Evolutionary conservation across 2,329 filamentous ascomycete genomes (phyloP), one percentile per base, ranked within the genome.

Genomic region (Monilinia vaccinii-corymbosi): DNA sequence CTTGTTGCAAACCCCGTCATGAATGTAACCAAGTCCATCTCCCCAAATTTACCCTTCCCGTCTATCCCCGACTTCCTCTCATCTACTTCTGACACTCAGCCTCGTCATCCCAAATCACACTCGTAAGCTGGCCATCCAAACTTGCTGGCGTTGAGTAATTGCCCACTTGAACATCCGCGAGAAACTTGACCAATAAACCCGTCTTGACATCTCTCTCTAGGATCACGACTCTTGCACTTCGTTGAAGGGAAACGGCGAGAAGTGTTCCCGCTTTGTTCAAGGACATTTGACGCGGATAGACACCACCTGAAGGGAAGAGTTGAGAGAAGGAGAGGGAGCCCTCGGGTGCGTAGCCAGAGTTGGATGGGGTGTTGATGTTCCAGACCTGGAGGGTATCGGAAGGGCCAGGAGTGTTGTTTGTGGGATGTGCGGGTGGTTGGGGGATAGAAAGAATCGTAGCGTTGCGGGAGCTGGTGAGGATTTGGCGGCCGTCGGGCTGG

Each of bases 381-480:
- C 83, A 89, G 61, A 77, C 83, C 62, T 86, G 78, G 58, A 92
- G 73, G 0, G 86, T 81, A 71, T 89, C 86, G 0, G 85, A 86
- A 10, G 77, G 69, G 60, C 84, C 75, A 14, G 66, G 62, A 10
- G 76, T 77, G 63, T 66, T 73, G 69, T 79, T 75, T 65, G 67
- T 62, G 61, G 72, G 58, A 14, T 53, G 25, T 0, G 18, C 4
- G 66, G 79, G 75, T 65, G 75, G 77, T 71, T 77, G 77, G 60
- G 76, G 73, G 59, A 81, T 75, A 16, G 68, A 68, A 69, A 85
- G 80, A 25, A 78, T 73, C 48, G 75, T 76, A 69, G 87, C 86
- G 69, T 81, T 80, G 63, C 89, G 85, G 64, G 87, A 88, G 2
- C 85, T 87, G 46, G 87, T 79, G 65, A 88, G 77, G 56, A 91